phyloP scores from a whole-genome alignment of 208 protist species.

The Trypanosoma mega region DNA sequence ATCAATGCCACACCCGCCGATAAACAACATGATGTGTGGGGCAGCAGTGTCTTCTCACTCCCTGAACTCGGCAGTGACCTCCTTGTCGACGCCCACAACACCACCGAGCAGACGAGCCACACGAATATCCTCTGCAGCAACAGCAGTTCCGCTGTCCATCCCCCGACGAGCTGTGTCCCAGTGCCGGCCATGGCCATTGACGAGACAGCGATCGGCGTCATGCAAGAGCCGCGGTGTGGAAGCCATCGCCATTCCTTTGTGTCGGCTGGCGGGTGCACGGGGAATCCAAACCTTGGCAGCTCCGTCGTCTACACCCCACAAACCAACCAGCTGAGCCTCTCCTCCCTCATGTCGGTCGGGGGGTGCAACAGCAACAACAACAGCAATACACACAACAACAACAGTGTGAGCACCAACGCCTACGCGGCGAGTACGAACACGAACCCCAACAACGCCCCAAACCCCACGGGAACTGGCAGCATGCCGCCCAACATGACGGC shows the following conservation, averaged over 20 bases:
- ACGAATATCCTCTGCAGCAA: not conserved
- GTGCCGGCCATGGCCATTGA: not conserved
- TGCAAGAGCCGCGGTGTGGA: not conserved
- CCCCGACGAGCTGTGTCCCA: no score
- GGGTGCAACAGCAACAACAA: not conserved
- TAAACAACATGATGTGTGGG: slow-evolving; percentile 14
- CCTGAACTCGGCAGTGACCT: slow-evolving; percentile 14
- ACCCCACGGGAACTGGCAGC: not conserved
- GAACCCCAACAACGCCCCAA: slow-evolving; percentile 8
- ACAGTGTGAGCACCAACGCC: slow-evolving; percentile 4
- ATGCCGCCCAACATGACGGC: not conserved
- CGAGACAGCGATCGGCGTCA: not conserved
- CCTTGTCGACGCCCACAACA: not conserved
- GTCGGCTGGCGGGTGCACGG: not conserved
- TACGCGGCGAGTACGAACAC: not conserved
- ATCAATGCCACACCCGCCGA: not conserved
- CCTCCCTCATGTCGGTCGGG: slow-evolving; percentile 18
- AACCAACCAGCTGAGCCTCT: slow-evolving; percentile 16
- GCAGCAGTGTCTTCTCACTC: slow-evolving; percentile 11
- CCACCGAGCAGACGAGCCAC: not conserved
- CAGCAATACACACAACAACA: slow-evolving; percentile 5
- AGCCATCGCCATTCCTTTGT: no score
- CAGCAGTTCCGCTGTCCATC: no score
- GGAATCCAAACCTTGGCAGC: slow-evolving; percentile 8
- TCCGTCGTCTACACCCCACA: slow-evolving; percentile 17